phyloP scores from a whole-genome alignment of 139 green algal species.

The Raphidocelis subcapitata region DNA sequence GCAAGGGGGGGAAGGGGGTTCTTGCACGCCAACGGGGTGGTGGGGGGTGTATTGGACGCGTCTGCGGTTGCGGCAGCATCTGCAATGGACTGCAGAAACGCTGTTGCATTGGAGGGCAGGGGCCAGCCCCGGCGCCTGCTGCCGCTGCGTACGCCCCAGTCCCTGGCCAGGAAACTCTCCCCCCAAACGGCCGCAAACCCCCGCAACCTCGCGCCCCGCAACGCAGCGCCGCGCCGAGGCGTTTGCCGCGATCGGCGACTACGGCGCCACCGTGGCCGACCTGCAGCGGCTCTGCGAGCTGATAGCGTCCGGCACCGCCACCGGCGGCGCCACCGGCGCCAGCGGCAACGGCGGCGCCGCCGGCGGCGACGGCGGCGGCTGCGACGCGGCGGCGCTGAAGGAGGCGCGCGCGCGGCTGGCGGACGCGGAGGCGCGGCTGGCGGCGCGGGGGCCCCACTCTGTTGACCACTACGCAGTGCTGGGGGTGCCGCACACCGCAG shows the following conservation, averaged over 20 bases:
- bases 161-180: too few species aligned
- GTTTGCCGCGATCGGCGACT: conserved; percentile 47
- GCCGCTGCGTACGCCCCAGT: too few species aligned
- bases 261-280: conserved; percentile 34
- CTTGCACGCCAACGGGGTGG: neutral
- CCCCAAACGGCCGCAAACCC: neutral
- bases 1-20: neutral
- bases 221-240: conserved; percentile 57
- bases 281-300: conserved; percentile 33
- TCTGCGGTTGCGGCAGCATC: too few species aligned
- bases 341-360: neutral
- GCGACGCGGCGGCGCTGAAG: neutral
- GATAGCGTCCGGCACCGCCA: neutral
- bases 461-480: conserved; percentile 55
- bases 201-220: neutral
- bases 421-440: too few species aligned
- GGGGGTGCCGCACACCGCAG: conserved; percentile 30
- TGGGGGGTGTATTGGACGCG: neutral
- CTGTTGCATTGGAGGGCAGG: too few species aligned
- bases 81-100: too few species aligned
- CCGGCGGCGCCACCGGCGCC: neutral
- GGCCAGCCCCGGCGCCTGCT: too few species aligned
- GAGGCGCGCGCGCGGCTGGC: neutral
- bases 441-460: too few species aligned
- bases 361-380: neutral